Evolutionary conservation across 1,284 basidiomycete genomes (phyloP).

Genomic region (Ustilago loliicola): DNA sequence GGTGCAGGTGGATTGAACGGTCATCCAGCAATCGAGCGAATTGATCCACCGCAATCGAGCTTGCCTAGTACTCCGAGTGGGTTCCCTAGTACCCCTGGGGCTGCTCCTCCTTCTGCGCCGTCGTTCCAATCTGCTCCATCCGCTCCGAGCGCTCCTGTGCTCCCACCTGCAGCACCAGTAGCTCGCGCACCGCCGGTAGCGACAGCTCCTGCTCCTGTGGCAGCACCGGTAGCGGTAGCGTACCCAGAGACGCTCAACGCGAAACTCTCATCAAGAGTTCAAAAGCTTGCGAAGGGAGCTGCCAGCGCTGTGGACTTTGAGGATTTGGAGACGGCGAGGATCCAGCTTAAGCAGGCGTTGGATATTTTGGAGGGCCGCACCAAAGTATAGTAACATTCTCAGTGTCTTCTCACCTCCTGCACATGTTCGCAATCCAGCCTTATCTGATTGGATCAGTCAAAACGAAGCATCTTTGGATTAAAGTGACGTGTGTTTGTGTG

Average conservation of each 20-base stretch:
- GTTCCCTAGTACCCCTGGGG: slow-evolving; percentile 17
- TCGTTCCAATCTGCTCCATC: slow-evolving; percentile 52
- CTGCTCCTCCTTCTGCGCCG: slow-evolving; percentile 27
- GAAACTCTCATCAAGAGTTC: slow-evolving; percentile 47
- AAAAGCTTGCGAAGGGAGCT: slow-evolving; percentile 65
- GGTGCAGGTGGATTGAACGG: slow-evolving; percentile 1
- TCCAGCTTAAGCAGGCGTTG: slow-evolving; percentile 62
- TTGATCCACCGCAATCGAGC: slow-evolving; percentile 56
- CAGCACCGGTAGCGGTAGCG: slow-evolving; percentile 13
- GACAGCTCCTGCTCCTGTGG: background rate
- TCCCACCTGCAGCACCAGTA: slow-evolving; percentile 14
- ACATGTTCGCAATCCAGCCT: no score
- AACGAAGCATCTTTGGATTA: no score
- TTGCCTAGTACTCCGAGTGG: slow-evolving; percentile 68
- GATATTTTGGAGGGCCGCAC: slow-evolving; percentile 58
- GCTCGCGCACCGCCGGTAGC: background rate
- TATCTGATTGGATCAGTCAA: no score
- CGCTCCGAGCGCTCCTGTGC: background rate
- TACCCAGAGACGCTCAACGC: slow-evolving; percentile 76
- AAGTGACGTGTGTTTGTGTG: no score
- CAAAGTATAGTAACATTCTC: background rate
- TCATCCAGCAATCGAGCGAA: slow-evolving; percentile 42
- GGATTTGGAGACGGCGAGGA: slow-evolving; percentile 64
- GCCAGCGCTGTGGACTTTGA: slow-evolving; percentile 68
- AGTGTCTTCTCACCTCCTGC: background rate